Percentiles rank a stretch among this genome's conserved stretches.
These are phyloP conservation scores for Taphrina confusa DNA, from an alignment of 1,139 yeast species.

Conservation along the genomic window DNA sequence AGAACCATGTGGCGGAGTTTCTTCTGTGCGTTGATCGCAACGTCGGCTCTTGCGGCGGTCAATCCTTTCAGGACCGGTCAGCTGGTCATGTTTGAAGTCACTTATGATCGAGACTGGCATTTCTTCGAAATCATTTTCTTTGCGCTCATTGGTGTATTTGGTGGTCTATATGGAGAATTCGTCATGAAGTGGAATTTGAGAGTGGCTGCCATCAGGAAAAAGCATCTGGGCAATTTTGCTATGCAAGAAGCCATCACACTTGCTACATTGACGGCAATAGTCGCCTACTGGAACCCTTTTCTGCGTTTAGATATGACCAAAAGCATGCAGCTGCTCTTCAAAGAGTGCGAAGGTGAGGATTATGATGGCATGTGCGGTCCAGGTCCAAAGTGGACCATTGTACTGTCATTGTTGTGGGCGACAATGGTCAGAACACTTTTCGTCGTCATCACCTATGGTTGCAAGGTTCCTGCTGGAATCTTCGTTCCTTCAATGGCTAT, in stretches of 20 bases:
- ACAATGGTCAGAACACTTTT: constrained; percentile 69
- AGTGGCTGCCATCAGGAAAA: constrained; percentile 76
- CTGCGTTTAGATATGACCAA: constrained; percentile 90
- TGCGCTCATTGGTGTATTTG: constrained; percentile 77
- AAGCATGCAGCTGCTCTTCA: constrained; percentile 84
- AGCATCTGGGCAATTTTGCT: constrained; percentile 59
- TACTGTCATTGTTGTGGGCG: constrained; percentile 65
- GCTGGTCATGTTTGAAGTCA: constrained; percentile 84
- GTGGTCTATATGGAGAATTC: constrained; percentile 84
- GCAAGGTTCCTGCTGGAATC: constrained; percentile 92
- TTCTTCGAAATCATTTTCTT: constrained; percentile 81
- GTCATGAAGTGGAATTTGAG: constrained; percentile 77
- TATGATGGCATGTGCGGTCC: constrained; percentile 43
- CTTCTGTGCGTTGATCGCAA: constrained; percentile 87
- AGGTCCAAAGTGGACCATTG: constrained; percentile 39
- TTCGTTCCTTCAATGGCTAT: constrained; percentile 97
- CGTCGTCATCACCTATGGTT: constrained; percentile 83
- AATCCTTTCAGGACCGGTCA: constrained; percentile 96
- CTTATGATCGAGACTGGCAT: constrained; percentile 83
- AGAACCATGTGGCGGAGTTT: constrained; percentile 88
- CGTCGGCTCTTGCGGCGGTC: constrained; percentile 61
- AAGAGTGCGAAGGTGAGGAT: constrained; percentile 66
- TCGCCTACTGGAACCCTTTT: constrained; percentile 83
- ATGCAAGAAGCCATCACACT: constrained; percentile 70
- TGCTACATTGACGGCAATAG: constrained; percentile 67